Base-by-base conservation (phyloP, 2,329 filamentous ascomycete genomes). In the Rhynchosporium agropyri region DNA sequence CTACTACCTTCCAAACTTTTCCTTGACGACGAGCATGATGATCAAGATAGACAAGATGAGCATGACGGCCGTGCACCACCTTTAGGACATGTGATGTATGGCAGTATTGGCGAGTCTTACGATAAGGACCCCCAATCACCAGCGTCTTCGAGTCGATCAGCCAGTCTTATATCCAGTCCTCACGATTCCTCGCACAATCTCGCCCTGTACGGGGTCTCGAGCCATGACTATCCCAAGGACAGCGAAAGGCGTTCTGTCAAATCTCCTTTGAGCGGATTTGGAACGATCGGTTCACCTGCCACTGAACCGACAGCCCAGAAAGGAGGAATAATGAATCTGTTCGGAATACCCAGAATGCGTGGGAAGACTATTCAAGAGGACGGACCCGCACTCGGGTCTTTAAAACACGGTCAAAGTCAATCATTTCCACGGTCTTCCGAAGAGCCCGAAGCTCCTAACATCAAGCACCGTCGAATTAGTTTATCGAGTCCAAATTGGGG, bases 391-490 rank as follows among this genome's bases (percentile, higher is more conserved):
- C 76, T 92, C 7, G 91, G 91, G 0, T 86, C 83, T 26, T 78
- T 93, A 13, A 91, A 90, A 71, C 77, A 84, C 36, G 83, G 84
- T 0, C 89, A 94, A 73, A 92, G 89, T 70, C 89, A 91, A 72
- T 94, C 91, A 0, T 86, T 95, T 68, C 91, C 91, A 5, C 79
- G 84, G 20, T 81, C 83, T 64, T 77, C 77, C 65, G 89, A 84
- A 28, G 85, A 86, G 12, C 75, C 74, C 20, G 89, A 82, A 71
- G 78, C 72, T 66, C 76, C 77, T 74, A 80, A 71, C 65, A 84
- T 74, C 74, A 84, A 78, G 75, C 63, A 65, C 55, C 84, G 85
- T 29, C 80, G 83, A 45, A 82, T 83, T 42, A 87, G 83, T 69
- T 80, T 87, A 50, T 81, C 81, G 2, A 31, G 36, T 20, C 72